Conservation (phyloP, 2,329 filamentous ascomycete species). For the Xylaria sp. region DNA sequence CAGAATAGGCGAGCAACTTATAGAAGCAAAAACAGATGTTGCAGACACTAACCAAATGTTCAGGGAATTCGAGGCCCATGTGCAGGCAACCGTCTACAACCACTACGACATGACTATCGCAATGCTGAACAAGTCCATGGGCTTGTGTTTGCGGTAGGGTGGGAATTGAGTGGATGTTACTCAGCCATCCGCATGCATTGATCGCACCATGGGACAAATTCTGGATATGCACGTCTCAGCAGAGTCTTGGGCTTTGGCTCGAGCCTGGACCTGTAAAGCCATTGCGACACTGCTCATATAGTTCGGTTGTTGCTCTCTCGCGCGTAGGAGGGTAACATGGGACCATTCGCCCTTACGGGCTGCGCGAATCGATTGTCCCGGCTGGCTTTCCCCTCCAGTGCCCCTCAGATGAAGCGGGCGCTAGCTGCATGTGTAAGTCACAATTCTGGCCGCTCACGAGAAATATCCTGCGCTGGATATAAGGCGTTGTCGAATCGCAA, state of each 20-base stretch:
- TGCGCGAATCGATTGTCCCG: conserved; percentile 25
- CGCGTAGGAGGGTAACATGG: conserved; percentile 9
- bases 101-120: conserved; percentile 76
- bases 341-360: conserved; percentile 12
- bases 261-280: conserved; percentile 21
- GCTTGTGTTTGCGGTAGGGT: conserved; percentile 66
- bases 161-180: conserved; percentile 18
- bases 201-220: conserved; percentile 22
- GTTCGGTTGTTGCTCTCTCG: conserved; percentile 16
- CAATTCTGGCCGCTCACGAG: conserved; percentile 18
- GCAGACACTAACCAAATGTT: conserved; percentile 32
- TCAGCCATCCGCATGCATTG: conserved; percentile 20
- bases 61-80: conserved; percentile 40
- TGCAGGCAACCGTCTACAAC: conserved; percentile 57
- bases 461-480: conserved; percentile 18
- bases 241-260: conserved; percentile 13
- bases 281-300: conserved; percentile 8
- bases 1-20: conserved; percentile 33
- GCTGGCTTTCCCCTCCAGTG: conserved; percentile 17
- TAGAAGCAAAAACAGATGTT: neutral
- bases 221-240: neutral
- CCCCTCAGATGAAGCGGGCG: conserved; percentile 19
- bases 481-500: conserved; percentile 7
- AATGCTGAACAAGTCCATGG: conserved; percentile 81
- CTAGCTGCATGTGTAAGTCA: conserved; percentile 23